Base-by-base conservation (phyloP, 2,329 filamentous ascomycete genomes). In the Diaporthe nobilis region DNA sequence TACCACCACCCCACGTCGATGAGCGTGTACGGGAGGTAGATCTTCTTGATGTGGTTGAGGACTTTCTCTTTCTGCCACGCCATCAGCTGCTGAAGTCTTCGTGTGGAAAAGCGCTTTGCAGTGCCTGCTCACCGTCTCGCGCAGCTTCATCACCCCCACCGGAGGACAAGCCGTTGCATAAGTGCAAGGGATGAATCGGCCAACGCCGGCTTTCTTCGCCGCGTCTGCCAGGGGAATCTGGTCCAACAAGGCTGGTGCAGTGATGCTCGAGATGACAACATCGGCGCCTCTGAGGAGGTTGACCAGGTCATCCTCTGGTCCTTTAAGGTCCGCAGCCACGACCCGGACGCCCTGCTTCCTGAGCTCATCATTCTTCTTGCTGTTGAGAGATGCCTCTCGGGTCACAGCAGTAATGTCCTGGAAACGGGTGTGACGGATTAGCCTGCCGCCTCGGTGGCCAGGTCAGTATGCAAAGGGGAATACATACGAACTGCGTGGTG, bases 1-100 rank as follows among this genome's bases (percentile, higher is more conserved):
- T 89, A 88, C 90, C 90, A 92, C 83, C 84, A 90, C n/a, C 90
- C 90, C 17, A 90, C 85, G 77, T 92, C 90, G 68, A 91, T 86
- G 78, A 89, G 83, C 8, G 90, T 91, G 81, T 88, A 92, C 0
- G 88, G 88, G 1, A 92, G 83, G 44, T 83, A 81, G 2, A 88
- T 79, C 72, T 84, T 81, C 78, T 87, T 86, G 75, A 91, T 83
- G 72, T 88, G 85, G 74, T 88, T 85, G 79, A 88, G 85, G 17
- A 90, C 83, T 3, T 83, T 81, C 77, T 91, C 87, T 83, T 91
- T 91, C 82, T 87, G 37, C n/a, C 7, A n/a, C 1, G 17, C 6
- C 44, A 17, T 73, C 44, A 73, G 71, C 39, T 31, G 5, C 47
- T 6, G 17, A 4, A 28, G 4, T 4, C 10, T 37, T 13, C 7